Percentiles rank a stretch among this genome's conserved stretches.
phyloP scores from a whole-genome alignment of 2,329 filamentous ascomycete species.

The Apiospora koreana region DNA sequence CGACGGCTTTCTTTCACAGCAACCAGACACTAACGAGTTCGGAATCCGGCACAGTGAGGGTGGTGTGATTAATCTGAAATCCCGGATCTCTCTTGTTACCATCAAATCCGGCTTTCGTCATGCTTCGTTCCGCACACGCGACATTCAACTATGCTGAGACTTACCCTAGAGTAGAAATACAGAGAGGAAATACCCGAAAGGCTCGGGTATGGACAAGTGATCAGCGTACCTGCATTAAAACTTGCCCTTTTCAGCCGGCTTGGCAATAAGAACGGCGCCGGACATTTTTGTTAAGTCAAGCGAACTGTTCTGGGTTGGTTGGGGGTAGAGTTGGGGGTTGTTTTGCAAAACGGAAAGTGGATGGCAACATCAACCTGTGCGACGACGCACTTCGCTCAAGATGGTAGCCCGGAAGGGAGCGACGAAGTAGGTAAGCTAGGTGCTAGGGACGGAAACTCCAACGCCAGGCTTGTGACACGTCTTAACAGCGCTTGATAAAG shows the following conservation, averaged over 20 bases:
- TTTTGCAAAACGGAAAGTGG: neutral
- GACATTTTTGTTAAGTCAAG: neutral
- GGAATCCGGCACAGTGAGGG: neutral
- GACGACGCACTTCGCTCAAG: neutral
- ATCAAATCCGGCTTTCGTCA: neutral
- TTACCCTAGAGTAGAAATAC: neutral
- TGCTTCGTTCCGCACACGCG: neutral
- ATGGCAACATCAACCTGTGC: neutral
- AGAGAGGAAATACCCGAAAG: neutral
- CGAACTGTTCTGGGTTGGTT: neutral
- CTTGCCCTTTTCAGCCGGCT: neutral
- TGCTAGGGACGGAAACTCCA: too few relatives aligned
- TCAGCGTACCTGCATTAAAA: slow-evolving; percentile 6
- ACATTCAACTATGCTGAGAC: neutral
- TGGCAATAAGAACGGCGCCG: neutral
- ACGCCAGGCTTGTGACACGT: neutral
- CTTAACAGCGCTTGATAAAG: neutral
- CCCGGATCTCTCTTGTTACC: neutral
- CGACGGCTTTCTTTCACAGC: neutral
- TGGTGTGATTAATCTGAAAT: neutral
- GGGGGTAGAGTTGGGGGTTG: neutral
- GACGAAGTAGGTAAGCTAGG: too few relatives aligned
- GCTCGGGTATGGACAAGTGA: neutral
- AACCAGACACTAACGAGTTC: neutral
- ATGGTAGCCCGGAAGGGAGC: neutral